phyloP scores from a whole-genome alignment of 2,329 filamentous ascomycete genomes.

The Botrytis byssoidea region DNA sequence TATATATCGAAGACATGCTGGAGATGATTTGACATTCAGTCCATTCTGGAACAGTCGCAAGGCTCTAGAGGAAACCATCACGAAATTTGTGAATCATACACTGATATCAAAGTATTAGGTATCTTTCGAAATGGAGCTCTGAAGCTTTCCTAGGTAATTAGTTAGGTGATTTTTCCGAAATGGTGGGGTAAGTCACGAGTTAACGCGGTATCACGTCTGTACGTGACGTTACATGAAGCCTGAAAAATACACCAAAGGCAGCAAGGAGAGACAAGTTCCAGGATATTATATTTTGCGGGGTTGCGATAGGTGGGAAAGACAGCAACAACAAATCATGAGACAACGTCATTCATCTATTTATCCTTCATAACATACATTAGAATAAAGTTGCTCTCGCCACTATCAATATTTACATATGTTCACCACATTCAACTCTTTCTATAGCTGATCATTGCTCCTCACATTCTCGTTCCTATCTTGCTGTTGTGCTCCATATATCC shows the following conservation, averaged over 20 bases:
- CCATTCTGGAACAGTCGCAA: conserved; percentile 29
- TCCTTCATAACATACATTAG: not conserved
- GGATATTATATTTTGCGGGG: conserved; percentile 1
- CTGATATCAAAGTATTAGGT: not conserved
- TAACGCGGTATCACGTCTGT: not conserved
- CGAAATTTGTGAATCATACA: conserved; percentile 21
- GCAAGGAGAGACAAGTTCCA: conserved; percentile 2
- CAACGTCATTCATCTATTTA: conserved; percentile 29
- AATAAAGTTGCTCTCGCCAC: not conserved
- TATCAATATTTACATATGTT: not conserved
- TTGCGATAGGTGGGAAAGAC: conserved; percentile 19
- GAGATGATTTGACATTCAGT: conserved; percentile 8
- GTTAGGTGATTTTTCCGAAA: not conserved
- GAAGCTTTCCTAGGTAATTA: not conserved
- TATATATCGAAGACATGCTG: conserved; percentile 22
- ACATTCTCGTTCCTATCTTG: not conserved
- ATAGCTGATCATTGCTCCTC: not conserved
- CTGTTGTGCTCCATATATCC: not conserved
- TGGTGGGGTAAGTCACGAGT: conserved; percentile 9
- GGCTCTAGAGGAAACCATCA: conserved; percentile 38
- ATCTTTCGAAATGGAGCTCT: not conserved
- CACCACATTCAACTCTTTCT: not conserved
- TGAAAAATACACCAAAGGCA: not conserved
- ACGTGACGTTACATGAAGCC: not conserved
- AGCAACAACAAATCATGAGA: conserved; percentile 26